Percentiles rank a stretch among this genome's conserved stretches.
Conservation (phyloP, 2,329 filamentous ascomycete species). For the Grosmannia clavigera region DNA sequence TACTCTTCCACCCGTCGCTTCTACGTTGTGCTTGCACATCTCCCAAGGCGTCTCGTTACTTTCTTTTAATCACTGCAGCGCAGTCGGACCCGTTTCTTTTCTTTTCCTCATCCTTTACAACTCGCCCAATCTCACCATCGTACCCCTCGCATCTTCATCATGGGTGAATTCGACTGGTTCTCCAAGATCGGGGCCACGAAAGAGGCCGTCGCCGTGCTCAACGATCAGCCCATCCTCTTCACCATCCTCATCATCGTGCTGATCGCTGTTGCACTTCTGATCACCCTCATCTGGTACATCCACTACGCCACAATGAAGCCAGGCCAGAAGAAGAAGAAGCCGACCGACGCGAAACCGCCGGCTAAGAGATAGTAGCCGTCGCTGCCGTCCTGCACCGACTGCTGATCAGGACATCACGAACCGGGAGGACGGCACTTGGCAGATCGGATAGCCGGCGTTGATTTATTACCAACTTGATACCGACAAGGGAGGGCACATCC, state of each 20-base stretch:
- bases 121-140: not conserved
- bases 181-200: constrained; percentile 42
- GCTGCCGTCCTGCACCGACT: not conserved
- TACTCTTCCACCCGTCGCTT: not conserved
- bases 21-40: not conserved
- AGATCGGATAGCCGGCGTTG: not conserved
- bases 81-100: not conserved
- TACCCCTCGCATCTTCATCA: not conserved
- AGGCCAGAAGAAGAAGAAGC: constrained; percentile 44
- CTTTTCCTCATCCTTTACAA: not conserved
- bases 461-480: not conserved
- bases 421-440: not conserved
- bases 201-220: constrained; percentile 45
- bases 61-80: not conserved
- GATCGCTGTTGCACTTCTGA: constrained; percentile 32
- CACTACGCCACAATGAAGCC: constrained; percentile 49
- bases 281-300: constrained; percentile 42
- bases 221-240: constrained; percentile 49
- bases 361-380: constrained; percentile 8
- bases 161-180: constrained; percentile 46
- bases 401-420: not conserved
- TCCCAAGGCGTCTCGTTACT: not conserved
- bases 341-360: constrained; percentile 23
- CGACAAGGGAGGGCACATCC: not conserved
- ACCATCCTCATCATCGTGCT: constrained; percentile 43